A percentile compares a stretch with the other conserved stretches of the same genome.
These are phyloP conservation scores for Astrephomene gubernaculifera DNA, from an alignment of 139 green algal genomes.

Conservation along the genomic window DNA sequence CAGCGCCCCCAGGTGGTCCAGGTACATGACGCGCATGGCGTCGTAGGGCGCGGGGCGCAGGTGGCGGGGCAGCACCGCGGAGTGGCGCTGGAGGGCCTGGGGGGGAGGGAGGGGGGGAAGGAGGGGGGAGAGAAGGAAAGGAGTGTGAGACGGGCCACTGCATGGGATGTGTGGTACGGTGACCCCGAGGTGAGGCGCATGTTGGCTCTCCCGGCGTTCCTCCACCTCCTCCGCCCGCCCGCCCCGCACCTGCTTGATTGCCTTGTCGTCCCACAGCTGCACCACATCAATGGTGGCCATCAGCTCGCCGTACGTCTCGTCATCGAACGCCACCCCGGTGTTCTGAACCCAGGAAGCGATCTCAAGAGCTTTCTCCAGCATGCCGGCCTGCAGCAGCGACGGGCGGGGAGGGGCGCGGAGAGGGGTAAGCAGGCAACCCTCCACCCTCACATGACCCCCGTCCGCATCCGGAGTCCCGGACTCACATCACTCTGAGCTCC, in stretches of 20 bases:
- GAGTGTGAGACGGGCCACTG: not conserved
- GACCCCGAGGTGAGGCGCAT: not conserved
- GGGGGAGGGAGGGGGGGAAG: not conserved
- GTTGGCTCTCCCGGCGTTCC: not conserved
- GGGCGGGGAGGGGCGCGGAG: not conserved
- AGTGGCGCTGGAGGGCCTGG: not conserved
- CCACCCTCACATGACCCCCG: not conserved
- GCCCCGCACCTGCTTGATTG: conserved; percentile 14
- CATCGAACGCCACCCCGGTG: conserved; percentile 47
- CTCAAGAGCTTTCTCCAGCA: conserved; percentile 65
- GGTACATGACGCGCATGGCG: conserved; percentile 61
- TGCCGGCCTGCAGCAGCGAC: conserved; percentile 32
- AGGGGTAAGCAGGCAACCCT: no score
- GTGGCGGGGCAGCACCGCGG: conserved; percentile 39
- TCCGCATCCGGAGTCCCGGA: not conserved
- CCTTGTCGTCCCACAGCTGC: conserved; percentile 39
- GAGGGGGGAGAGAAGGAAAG: not conserved
- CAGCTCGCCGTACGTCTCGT: conserved; percentile 57
- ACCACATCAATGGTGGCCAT: conserved; percentile 56
- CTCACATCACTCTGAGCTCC: no score
- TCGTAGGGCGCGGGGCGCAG: conserved; percentile 59
- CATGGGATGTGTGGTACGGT: not conserved
- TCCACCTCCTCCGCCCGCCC: no score
- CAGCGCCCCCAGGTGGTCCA: conserved; percentile 57
- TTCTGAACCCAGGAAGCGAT: conserved; percentile 53